phyloP scores from a whole-genome alignment of 441 rosid species.

The Adansonia rubrostipa region DNA sequence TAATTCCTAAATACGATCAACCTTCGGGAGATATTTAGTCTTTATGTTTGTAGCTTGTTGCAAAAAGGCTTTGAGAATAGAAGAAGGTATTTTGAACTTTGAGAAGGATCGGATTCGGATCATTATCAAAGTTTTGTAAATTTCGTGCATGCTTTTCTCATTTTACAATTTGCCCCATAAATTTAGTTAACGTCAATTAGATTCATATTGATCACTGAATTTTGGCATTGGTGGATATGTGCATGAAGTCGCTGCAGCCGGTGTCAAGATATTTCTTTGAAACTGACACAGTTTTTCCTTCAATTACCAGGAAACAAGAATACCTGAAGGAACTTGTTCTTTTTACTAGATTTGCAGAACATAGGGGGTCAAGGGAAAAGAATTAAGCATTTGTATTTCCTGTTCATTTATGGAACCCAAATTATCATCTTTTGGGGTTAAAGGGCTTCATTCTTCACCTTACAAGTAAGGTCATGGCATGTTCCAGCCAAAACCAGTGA shows the following conservation, averaged over 20 bases:
- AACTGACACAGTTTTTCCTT: neutral
- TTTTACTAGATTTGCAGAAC: neutral
- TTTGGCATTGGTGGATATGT: neutral
- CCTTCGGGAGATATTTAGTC: neutral
- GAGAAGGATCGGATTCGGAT: too few relatives aligned
- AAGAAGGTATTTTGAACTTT: too few relatives aligned
- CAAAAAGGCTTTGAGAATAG: neutral
- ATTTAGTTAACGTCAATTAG: too few relatives aligned
- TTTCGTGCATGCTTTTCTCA: too few relatives aligned
- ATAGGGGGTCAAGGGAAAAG: neutral
- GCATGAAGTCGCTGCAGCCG: neutral
- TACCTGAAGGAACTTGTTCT: neutral
- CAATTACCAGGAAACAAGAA: neutral
- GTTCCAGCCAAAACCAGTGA: too few relatives aligned
- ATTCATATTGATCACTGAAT: too few relatives aligned
- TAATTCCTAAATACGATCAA: neutral
- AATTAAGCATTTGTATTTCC: neutral
- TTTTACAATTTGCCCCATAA: too few relatives aligned
- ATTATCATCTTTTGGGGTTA: neutral
- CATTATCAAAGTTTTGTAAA: too few relatives aligned
- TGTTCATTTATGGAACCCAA: neutral
- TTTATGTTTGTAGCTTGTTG: too few relatives aligned
- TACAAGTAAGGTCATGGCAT: neutral
- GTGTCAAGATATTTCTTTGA: too few relatives aligned
- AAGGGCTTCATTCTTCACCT: neutral